Base-by-base conservation (phyloP, 2,329 filamentous ascomycete genomes). In the Fulvia fulva region DNA sequence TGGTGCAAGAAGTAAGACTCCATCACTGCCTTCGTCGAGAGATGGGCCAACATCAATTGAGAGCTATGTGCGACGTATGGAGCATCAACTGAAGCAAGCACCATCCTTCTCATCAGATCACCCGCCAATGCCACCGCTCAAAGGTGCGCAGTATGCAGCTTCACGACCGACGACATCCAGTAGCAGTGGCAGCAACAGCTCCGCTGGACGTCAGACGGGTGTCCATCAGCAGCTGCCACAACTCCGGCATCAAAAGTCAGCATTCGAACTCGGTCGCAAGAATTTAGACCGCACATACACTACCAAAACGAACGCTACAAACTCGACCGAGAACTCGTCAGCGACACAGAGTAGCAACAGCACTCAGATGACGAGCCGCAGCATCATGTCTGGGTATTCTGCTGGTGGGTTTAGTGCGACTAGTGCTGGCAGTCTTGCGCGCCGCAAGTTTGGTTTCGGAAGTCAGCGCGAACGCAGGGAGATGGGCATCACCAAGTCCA, bases 31-130 rank as follows among this genome's bases (percentile, higher is more conserved):
- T 14, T 62, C 66, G 6, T 69, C 71, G 1, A 60, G 67, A 52
- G 75, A 81, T 43, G 80, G 84, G 1, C 83, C 86, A 2, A 87
- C 89, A 19, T 85, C 92, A 66, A 78, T 96, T 11, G 89, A 86
- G 70, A 92, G 89, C 68, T 97, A 97, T 68, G 91, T 96, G 4
- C 86, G 94, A 68, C 84, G 91, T 51, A 97, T 97, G 91, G 93
- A 97, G 71, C 88, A 84, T 63, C 85, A 90, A 34, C 76, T 97
- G 43, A 83, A 85, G 51, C 84, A 84, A 61, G 84, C 91, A 79
- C 88, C 92, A 60, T 77, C 80, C 51, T 77, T 65, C 71, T 59
- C 45, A 5, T 55, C 65, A 32, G 66, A 76, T 30, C 74, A 82
- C 43, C 66, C 70, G 22, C 71, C 71, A 4, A 59, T 63, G 47